Percentiles rank a stretch among this genome's conserved stretches.
phyloP scores from a whole-genome alignment of 2,329 filamentous ascomycete genomes.

The Fusarium sp. region DNA sequence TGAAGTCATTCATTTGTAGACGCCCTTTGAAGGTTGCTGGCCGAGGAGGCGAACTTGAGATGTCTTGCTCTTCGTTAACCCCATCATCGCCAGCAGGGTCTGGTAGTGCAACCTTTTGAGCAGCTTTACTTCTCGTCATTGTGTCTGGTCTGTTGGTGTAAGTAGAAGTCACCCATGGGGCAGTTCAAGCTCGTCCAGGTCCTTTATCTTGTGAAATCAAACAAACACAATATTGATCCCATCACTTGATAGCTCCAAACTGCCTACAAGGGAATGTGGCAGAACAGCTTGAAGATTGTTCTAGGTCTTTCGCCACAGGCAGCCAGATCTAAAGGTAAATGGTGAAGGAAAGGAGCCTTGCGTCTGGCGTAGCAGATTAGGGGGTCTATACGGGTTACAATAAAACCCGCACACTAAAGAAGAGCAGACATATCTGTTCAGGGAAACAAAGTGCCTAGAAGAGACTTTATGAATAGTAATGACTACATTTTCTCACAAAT shows the following conservation, averaged over 20 bases:
- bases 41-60: conserved; percentile 29
- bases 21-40: conserved; percentile 57
- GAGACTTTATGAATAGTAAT: background rate
- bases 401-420: background rate
- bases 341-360: conserved; percentile 6
- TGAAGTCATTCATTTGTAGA: conserved; percentile 58
- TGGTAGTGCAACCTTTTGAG: background rate
- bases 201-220: background rate
- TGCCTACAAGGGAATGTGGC: background rate
- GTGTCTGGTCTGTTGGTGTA: background rate
- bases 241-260: conserved; percentile 2
- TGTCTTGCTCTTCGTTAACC: background rate
- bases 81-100: background rate
- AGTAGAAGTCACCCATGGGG: background rate
- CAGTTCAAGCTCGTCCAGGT: background rate
- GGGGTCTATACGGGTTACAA: background rate
- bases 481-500: background rate
- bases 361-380: background rate
- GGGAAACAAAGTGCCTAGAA: background rate
- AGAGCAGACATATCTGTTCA: background rate
- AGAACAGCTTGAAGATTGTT: conserved; percentile 1
- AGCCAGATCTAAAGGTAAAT: background rate
- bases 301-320: conserved; percentile 26
- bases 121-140: conserved; percentile 15
- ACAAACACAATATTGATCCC: background rate